Evolutionary conservation across 2,329 filamentous ascomycete species (phyloP).

Genomic region (Sphaerostilbella broomeana): DNA sequence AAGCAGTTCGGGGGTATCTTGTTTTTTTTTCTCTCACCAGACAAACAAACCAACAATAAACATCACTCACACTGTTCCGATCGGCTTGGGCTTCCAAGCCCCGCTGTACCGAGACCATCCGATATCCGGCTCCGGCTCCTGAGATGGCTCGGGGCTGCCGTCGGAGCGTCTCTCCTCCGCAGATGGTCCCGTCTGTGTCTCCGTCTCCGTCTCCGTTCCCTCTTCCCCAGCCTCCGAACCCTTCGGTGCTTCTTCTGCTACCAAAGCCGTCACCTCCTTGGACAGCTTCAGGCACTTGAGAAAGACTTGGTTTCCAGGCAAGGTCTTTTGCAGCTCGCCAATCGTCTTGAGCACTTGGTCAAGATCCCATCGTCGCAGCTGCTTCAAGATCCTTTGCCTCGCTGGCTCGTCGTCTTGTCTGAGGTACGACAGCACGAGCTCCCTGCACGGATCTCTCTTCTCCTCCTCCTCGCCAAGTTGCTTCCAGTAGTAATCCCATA

Average conservation of each 20-base stretch:
- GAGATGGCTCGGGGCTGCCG: background rate
- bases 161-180: background rate
- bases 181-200: slow-evolving; percentile 7
- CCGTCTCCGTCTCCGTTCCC: slow-evolving; percentile 14
- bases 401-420: slow-evolving; percentile 26
- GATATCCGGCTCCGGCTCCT: slow-evolving; percentile 16
- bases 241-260: slow-evolving; percentile 12
- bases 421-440: slow-evolving; percentile 34
- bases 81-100: slow-evolving; percentile 51
- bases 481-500: slow-evolving; percentile 85
- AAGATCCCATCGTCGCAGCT: slow-evolving; percentile 32
- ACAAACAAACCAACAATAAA: background rate
- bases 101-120: slow-evolving; percentile 46
- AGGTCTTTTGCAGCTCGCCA: slow-evolving; percentile 31
- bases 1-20: slow-evolving; percentile 6
- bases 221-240: slow-evolving; percentile 3
- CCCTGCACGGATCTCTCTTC: slow-evolving; percentile 24
- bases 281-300: slow-evolving; percentile 40
- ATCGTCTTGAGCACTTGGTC: slow-evolving; percentile 31
- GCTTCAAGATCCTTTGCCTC: slow-evolving; percentile 20
- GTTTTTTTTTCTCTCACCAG: background rate
- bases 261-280: slow-evolving; percentile 29
- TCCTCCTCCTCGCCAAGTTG: slow-evolving; percentile 31
- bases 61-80: slow-evolving; percentile 46
- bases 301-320: slow-evolving; percentile 38